These are phyloP conservation scores for Septoria linicola DNA, from an alignment of 2,329 filamentous ascomycete genomes.

Conservation along the genomic window DNA sequence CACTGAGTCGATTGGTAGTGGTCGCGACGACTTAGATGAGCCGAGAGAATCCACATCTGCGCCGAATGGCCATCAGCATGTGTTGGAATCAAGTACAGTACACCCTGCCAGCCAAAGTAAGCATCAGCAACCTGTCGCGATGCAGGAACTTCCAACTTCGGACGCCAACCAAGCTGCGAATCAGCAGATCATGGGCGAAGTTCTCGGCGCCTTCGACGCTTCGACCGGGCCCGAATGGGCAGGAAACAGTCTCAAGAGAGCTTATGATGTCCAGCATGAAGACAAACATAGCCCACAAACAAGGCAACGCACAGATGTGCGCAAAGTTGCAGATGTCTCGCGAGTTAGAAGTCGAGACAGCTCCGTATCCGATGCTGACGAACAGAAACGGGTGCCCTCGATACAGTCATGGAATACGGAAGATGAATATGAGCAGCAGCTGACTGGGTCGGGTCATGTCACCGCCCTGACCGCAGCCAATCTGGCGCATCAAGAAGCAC, in stretches of 20 bases:
- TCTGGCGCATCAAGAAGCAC: conserved; percentile 35
- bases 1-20: background rate
- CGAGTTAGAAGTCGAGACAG: too few relatives aligned
- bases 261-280: background rate
- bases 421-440: conserved; percentile 4
- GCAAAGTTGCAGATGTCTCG: too few relatives aligned
- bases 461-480: conserved; percentile 36
- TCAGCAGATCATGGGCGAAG: conserved; percentile 24
- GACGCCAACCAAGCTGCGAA: conserved; percentile 29
- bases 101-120: background rate
- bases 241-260: background rate
- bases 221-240: background rate
- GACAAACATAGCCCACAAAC: too few relatives aligned
- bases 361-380: too few relatives aligned
- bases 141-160: conserved; percentile 22
- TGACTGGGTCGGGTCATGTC: background rate
- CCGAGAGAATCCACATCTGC: too few relatives aligned
- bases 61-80: background rate
- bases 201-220: background rate
- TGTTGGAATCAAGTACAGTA: background rate
- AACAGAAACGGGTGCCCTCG: too few relatives aligned
- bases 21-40: too few relatives aligned
- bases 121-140: conserved; percentile 5
- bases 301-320: too few relatives aligned
- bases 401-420: background rate